Conservation (phyloP, 148 eudicot genomes). For the Silene latifolia region DNA sequence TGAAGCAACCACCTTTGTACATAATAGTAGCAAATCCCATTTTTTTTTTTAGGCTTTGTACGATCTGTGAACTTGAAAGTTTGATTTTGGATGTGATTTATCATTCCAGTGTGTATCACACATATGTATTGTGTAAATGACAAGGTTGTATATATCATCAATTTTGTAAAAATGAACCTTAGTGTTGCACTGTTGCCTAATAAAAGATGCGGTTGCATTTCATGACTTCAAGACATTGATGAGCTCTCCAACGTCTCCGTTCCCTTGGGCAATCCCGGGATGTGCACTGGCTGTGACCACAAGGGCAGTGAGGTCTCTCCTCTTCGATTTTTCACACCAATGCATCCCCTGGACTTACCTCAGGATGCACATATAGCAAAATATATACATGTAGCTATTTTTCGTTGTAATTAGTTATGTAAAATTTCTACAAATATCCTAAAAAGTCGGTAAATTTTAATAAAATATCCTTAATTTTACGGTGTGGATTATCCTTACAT, state of each 20-base stretch:
- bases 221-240: neutral
- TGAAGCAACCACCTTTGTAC: slow-evolving; percentile 25
- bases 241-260: neutral
- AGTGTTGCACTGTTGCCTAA: neutral
- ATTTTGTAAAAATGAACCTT: slow-evolving; percentile 23
- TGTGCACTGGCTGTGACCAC: neutral
- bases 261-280: neutral
- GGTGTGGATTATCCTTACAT: no score
- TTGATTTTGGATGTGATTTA: slow-evolving; percentile 11
- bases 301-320: neutral
- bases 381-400: no score
- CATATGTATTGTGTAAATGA: slow-evolving; percentile 25
- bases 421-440: no score
- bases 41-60: slow-evolving; percentile 17
- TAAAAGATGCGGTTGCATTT: slow-evolving; percentile 13
- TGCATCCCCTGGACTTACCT: no score
- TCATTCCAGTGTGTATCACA: slow-evolving; percentile 14
- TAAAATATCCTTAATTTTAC: no score
- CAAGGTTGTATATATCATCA: slow-evolving; percentile 25
- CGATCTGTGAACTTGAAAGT: slow-evolving; percentile 11
- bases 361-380: no score
- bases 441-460: no score
- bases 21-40: slow-evolving; percentile 29
- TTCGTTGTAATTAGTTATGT: no score
- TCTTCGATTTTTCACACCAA: no score